Evolutionary conservation across 345 rosid species (phyloP), one percentile per base, ranked within the genome.

Genomic region (Theobroma cacao): DNA sequence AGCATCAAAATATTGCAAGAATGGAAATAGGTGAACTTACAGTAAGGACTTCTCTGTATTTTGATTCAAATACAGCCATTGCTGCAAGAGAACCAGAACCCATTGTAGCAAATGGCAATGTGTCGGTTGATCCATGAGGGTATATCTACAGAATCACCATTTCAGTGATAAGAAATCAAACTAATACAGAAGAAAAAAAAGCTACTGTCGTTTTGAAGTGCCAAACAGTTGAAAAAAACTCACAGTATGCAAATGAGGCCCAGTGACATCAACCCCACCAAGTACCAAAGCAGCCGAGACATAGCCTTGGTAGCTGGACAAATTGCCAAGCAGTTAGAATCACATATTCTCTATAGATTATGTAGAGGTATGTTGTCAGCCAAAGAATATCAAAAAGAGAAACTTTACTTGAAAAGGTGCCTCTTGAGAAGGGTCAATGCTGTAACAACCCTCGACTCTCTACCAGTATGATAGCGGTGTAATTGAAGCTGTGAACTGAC

Each of bases 41-140:
- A 77, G 86, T 91, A 66, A 93, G 82, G 82, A 92, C 96, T 86
- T 93, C 97, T 84, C 78, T 90, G 83, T 93, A 91, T 71, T 88
- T 90, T 72, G 95, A 90, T 82, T 93, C 95, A 78, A 93, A 93
- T 47, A 90, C 83, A 70, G 94, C 77, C 95, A 93, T 91, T 52
- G 97, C 95, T 80, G 97, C 97, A 59, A 93, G 92, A 69, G 97
- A 91, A 81, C 97, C 95, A 79, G 97, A 93, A 18, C 95, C 97
- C 97, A 93, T 93, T 36, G 98, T 93, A 2, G 98, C 96, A 70
- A 88, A 93, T 75, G 98, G 98, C 79, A 93, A 84, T 14, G 96
- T 91, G 80, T 91, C 95, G 55, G 96, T 90, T 48, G 96, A 93
- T 77, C 96, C 98, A 64, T 91, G 98, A 0, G 97, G 95, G 78